phyloP scores from a whole-genome alignment of 164 flowering plant genomes.

The Berberis vulgaris region DNA sequence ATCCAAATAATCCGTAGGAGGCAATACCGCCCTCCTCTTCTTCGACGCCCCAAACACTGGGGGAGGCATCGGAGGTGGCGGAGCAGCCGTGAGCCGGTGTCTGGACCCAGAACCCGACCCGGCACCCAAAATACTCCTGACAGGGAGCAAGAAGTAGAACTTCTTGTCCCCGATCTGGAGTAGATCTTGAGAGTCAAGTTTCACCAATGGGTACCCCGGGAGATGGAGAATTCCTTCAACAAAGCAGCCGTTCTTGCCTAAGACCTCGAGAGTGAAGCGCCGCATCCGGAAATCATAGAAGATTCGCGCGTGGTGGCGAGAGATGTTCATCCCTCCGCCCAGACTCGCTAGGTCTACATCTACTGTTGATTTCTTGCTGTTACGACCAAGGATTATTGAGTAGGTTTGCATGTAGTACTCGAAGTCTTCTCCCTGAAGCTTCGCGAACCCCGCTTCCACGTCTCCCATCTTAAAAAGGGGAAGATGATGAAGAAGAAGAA shows the following conservation, averaged over 20 bases:
- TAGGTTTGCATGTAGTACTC: slow-evolving; percentile 99
- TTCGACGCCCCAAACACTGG: too few relatives aligned
- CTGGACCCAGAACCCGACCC: slow-evolving; percentile 14
- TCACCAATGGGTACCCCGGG: slow-evolving; percentile 76
- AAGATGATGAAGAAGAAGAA: too few relatives aligned
- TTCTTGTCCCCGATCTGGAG: slow-evolving; percentile 96
- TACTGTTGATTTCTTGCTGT: slow-evolving; percentile 77
- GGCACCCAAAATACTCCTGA: slow-evolving; percentile 57
- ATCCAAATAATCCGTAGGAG: too few relatives aligned
- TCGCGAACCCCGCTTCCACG: slow-evolving; percentile 96
- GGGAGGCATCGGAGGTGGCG: too few relatives aligned
- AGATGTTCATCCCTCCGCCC: slow-evolving; percentile 99
- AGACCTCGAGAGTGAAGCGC: slow-evolving; percentile 84
- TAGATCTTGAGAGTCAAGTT: slow-evolving; percentile 88
- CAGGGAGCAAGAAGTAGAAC: slow-evolving; percentile 80
- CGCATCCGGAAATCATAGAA: slow-evolving; percentile 96
- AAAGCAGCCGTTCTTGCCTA: slow-evolving; percentile 89
- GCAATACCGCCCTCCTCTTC: too few relatives aligned
- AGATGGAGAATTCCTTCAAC: slow-evolving; percentile 94
- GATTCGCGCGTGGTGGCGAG: slow-evolving; percentile 97
- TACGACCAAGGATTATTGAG: slow-evolving; percentile 86
- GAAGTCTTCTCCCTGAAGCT: slow-evolving; percentile 98
- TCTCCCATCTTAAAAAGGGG: slow-evolving; percentile 22
- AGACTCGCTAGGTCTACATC: slow-evolving; percentile 88
- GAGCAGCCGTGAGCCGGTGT: too few relatives aligned